Evolutionary conservation across 202 grass and related monocot species (phyloP).

Genomic region (Zizania palustris): DNA sequence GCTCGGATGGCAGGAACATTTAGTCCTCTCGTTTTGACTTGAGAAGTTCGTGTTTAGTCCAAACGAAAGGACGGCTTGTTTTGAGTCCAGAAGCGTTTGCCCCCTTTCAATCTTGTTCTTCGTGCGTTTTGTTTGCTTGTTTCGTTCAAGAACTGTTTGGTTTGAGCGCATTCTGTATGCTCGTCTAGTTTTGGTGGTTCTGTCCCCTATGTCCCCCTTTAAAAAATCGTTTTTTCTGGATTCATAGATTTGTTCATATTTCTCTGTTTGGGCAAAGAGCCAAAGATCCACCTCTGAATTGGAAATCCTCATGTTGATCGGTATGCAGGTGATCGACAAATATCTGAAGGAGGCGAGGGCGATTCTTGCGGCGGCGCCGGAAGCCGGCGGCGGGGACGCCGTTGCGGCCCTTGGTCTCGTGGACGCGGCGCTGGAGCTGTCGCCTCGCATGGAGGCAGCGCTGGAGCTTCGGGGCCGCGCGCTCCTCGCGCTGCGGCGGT

Average conservation of each 20-base stretch:
- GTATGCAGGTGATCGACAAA: constrained; percentile 73
- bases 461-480: constrained; percentile 82
- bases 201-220: neutral
- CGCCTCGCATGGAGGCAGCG: constrained; percentile 71
- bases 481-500: constrained; percentile 78
- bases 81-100: neutral
- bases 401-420: constrained; percentile 66
- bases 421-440: constrained; percentile 70
- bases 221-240: neutral
- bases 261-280: neutral
- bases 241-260: neutral
- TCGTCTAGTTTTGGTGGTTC: constrained; percentile 33
- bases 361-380: constrained; percentile 59
- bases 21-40: neutral
- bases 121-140: constrained; percentile 20
- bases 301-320: constrained; percentile 39
- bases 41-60: neutral
- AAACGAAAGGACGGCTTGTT: neutral
- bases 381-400: constrained; percentile 55
- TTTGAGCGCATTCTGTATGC: constrained; percentile 21
- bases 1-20: constrained; percentile 23
- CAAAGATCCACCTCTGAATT: neutral
- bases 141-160: constrained; percentile 21
- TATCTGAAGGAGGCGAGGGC: constrained; percentile 73
- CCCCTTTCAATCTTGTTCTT: constrained; percentile 18